Conservation (phyloP, 768 basidiomycete species). For the Termitomyces sp. region DNA sequence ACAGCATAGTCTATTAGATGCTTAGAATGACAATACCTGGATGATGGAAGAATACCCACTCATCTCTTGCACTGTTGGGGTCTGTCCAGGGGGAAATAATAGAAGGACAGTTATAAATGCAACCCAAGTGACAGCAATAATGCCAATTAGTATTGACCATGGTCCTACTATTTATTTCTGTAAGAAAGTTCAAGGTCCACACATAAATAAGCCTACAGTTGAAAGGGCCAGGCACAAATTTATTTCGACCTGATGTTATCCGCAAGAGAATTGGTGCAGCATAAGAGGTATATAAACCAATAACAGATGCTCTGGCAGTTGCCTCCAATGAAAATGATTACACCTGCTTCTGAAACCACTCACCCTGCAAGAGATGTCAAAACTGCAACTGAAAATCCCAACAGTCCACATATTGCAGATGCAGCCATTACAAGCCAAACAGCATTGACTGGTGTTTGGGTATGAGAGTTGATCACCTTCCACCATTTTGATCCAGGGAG, state of each 20-base stretch:
- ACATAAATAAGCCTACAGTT: neutral
- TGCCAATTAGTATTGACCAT: neutral
- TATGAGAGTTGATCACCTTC: slow-evolving; percentile 54
- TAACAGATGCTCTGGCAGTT: slow-evolving; percentile 54
- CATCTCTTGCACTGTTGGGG: neutral
- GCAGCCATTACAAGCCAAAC: slow-evolving; percentile 67
- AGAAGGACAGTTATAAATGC: neutral
- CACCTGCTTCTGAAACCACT: neutral
- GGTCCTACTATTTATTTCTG: neutral
- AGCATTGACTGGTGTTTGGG: slow-evolving; percentile 69
- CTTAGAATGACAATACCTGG: neutral
- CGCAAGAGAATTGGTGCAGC: slow-evolving; percentile 64
- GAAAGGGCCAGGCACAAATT: slow-evolving; percentile 42
- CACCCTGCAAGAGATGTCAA: slow-evolving; percentile 37
- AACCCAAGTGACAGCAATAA: neutral
- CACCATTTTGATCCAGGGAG: slow-evolving; percentile 68
- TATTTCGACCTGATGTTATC: slow-evolving; percentile 61
- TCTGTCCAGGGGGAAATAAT: slow-evolving; percentile 1
- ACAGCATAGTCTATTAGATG: neutral
- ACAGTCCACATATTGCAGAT: slow-evolving; percentile 52
- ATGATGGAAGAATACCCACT: neutral
- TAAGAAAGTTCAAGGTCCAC: neutral
- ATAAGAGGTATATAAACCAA: slow-evolving; percentile 67
- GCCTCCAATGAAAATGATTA: slow-evolving; percentile 14
- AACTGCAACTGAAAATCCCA: slow-evolving; percentile 63